A percentile compares a stretch with the other conserved stretches of the same genome.
Conservation (phyloP, 2,329 filamentous ascomycete genomes). For the Fusarium xylarioides region DNA sequence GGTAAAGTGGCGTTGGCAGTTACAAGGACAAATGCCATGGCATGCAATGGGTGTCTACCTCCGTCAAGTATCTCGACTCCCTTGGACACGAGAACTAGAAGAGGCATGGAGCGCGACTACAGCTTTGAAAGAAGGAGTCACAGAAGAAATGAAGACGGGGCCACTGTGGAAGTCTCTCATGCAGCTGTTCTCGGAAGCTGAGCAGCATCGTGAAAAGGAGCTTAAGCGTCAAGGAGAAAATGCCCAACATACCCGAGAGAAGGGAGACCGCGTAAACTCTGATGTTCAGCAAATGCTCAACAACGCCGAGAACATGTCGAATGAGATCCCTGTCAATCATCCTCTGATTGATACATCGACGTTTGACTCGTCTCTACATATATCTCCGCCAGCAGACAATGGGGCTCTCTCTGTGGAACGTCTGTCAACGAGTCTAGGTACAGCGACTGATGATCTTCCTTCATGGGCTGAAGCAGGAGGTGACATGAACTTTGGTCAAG, state of each 20-base stretch:
- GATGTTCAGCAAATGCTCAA: slow-evolving; percentile 13
- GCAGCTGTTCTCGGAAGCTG: slow-evolving; percentile 3
- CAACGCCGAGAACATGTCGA: background rate
- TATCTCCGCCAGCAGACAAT: background rate
- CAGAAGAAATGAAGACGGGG: slow-evolving; percentile 11
- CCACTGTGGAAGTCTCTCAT: slow-evolving; percentile 31
- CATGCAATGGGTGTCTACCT: slow-evolving; percentile 40
- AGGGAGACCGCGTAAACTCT: background rate
- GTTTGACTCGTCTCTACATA: slow-evolving; percentile 9
- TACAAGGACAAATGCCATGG: slow-evolving; percentile 43
- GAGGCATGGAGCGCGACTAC: slow-evolving; percentile 31
- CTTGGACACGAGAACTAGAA: slow-evolving; percentile 39
- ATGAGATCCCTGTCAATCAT: slow-evolving; percentile 6
- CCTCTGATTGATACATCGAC: slow-evolving; percentile 8
- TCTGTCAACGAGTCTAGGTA: background rate
- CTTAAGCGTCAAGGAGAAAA: slow-evolving; percentile 2
- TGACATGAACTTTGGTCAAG: background rate
- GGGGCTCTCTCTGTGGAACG: slow-evolving; percentile 2
- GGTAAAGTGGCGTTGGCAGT: slow-evolving; percentile 44
- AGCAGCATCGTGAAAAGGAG: slow-evolving; percentile 20
- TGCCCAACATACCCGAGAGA: background rate
- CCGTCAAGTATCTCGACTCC: slow-evolving; percentile 25
- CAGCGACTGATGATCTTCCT: slow-evolving; percentile 8
- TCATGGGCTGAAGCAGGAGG: slow-evolving; percentile 12
- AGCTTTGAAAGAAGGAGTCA: background rate